Percentiles rank a stretch among this genome's conserved stretches.
These are phyloP conservation scores for Daucus carota DNA, from an alignment of 129 eudicot genomes.

Conservation along the genomic window DH1_v3.0 NC_030386.2:37235501-37236000, in stretches of 20 bases:
- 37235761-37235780: constrained; percentile 50
- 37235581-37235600: not conserved
- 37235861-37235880: constrained; percentile 49
- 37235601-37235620: constrained; percentile 19
- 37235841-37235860: constrained; percentile 22
- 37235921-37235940: constrained; percentile 60
- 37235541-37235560: constrained; percentile 78
- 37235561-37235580: not conserved
- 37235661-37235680: constrained; percentile 31
- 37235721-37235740: constrained; percentile 53
- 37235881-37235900: constrained; percentile 79
- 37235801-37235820: constrained; percentile 37
- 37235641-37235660: constrained; percentile 19
- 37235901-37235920: constrained; percentile 47
- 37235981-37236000: constrained; percentile 44
- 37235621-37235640: constrained; percentile 98
- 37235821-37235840: constrained; percentile 19
- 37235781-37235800: constrained; percentile 69
- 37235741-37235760: constrained; percentile 46
- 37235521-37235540: constrained; percentile 67
- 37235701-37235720: constrained; percentile 58
- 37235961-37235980: constrained; percentile 58
- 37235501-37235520: constrained; percentile 15
- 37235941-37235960: constrained; percentile 42
- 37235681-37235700: constrained; percentile 50